Base-by-base conservation (phyloP, 768 basidiomycete genomes). In the Rhizopogon vinicolor region DNA sequence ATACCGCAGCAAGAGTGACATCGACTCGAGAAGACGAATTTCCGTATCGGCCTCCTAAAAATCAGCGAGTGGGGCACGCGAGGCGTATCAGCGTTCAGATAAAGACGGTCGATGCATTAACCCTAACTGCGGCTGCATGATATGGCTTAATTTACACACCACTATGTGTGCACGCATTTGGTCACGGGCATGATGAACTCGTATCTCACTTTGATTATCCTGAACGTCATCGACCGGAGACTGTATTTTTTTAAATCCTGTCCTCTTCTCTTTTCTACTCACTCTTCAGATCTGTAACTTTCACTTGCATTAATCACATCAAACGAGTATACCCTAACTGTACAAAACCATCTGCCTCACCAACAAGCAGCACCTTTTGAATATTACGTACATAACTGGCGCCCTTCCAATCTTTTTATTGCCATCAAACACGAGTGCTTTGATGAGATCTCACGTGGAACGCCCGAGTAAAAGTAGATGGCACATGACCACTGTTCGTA, bases 81-180 rank as follows among this genome's bases (percentile, higher is more conserved):
- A 67, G 71, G 29, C 72, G 76, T 13, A 65, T 76, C 57, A 77
- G 72, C 54, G 69, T 76, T 55, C 56, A 64, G 41, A 54, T 74
- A 62, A 74, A 70, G 63, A 71, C 69, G 45, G 54, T 56, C 0
- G 31, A 14, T 54, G 53, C 58, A 5, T 7, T 8, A 25, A 14
- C 4, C 29, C 44, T 13, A 44, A 28, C 35, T 59, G 62, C 13
- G 54, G 52, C 8, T 68, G 50, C 28, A 28, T 42, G 40, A 41
- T 39, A 35, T 51, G 28, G 19, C 22, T 53, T 1, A 43, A 53
- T 33, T 35, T 19, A 35, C 18, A 31, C 18, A 19, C 31, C 45
- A 5, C n/a, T 10, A 1, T 3, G 13, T 5, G 18, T 41, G 41
- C 4, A 2, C 19, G 2, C 33, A 18, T 19, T 18, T 29, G 7